Evolutionary conservation across 2,329 filamentous ascomycete species (phyloP), one percentile per base, ranked within the genome.

Genomic region (Neoscytalidium dimidiatum): DNA sequence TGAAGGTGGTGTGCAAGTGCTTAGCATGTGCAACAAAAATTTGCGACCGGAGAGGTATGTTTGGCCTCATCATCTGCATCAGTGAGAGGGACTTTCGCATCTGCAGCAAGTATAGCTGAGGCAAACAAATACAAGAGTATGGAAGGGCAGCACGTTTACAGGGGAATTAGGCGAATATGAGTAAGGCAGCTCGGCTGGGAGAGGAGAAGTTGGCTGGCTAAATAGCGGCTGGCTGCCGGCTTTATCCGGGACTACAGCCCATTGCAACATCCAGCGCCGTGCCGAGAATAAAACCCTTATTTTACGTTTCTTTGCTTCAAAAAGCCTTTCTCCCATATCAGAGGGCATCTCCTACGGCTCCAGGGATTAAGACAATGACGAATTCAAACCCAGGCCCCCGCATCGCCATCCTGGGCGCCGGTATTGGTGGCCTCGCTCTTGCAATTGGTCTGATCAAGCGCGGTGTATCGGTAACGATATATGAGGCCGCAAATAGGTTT

Each of bases 401-500:
- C 46, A 53, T 66, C 64, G 64, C 60, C 49, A 66, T 66, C 41
- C 41, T 66, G 11, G 64, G 64, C 33, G 65, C 65, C 5, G 65
- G 65, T 19, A 66, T 66, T 48, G 65, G 61, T 17, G 65, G 65
- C 17, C 52, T 66, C 14, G 65, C 65, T 56, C 44, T 66, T 14
- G 65, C 65, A 14, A 66, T 66, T n/a, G 51, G 52, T 26, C n/a
- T 66, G 0, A 21, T 51, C 52, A 60, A 61, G 17, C 52, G 43
- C 17, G 61, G 52, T 13, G 31, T 66, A 11, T 3, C 44, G 3
- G 38, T 64, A 5, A 64, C 38, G 7, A 21, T 66, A 6, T 66
- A 64, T 23, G 65, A 66, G 31, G 44, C 52, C 2, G 62, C 61
- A 11, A 28, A 52, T 31, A 52, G 28, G n/a, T 66, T 58, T 48